Conservation (phyloP, 2,329 filamentous ascomycete species). For the Pezicula neosporulosa region DNA sequence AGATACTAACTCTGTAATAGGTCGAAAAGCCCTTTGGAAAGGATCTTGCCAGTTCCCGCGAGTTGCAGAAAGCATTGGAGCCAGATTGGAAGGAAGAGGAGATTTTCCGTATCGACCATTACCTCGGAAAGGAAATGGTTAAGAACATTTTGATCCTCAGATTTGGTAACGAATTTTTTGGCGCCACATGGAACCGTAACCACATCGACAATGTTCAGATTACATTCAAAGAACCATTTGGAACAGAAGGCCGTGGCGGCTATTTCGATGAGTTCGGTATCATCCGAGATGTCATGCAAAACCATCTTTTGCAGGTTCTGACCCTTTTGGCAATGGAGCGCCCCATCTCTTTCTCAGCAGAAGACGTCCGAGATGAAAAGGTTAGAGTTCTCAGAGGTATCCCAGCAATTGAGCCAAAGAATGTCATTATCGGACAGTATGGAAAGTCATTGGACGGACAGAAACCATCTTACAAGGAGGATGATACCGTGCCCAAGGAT, state of each 20-base stretch:
- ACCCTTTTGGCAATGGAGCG: conserved; percentile 97
- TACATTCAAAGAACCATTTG: conserved; percentile 98
- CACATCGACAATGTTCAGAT: conserved; percentile 99
- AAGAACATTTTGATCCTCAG: conserved; percentile 98
- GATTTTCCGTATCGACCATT: conserved; percentile 98
- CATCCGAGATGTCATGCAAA: conserved; percentile 99
- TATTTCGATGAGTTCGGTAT: conserved; percentile 99
- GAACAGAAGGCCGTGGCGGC: conserved; percentile 93
- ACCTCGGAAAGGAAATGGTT: conserved; percentile 99
- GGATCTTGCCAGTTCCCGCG: conserved; percentile 88
- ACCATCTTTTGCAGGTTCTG: conserved; percentile 94
- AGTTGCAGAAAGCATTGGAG: conserved; percentile 90
- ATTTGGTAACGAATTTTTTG: conserved; percentile 98
- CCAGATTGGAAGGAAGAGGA: conserved; percentile 99
- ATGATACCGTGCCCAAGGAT: conserved; percentile 95
- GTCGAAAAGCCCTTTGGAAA: conserved; percentile 99
- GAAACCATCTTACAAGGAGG: conserved; percentile 98
- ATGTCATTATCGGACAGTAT: conserved; percentile 99
- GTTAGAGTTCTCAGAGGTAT: conserved; percentile 93
- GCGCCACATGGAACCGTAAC: conserved; percentile 97
- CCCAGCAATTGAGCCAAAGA: conserved; percentile 94
- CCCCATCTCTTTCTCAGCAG: conserved; percentile 94
- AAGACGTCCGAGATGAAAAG: conserved; percentile 98
- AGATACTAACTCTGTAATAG: conserved; percentile 40
- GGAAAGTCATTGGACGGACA: conserved; percentile 92